phyloP scores from a whole-genome alignment of 2,329 filamentous ascomycete genomes.

The Alternaria metachromatica region DNA sequence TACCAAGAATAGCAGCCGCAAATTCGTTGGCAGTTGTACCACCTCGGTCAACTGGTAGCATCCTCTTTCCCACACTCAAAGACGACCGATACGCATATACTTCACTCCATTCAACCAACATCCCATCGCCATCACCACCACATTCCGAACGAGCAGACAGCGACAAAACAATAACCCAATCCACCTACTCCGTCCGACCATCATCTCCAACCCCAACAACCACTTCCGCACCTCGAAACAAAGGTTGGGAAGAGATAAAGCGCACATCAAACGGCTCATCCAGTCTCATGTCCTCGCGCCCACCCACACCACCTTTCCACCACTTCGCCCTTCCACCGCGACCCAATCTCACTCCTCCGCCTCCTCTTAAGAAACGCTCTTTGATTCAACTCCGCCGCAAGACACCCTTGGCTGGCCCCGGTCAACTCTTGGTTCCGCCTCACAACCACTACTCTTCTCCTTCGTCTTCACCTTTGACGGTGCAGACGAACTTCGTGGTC shows the following conservation, averaged over 20 bases:
- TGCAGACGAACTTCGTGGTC: slow-evolving; percentile 25
- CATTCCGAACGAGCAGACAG: not conserved
- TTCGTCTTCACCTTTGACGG: slow-evolving; percentile 18
- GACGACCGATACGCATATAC: not conserved
- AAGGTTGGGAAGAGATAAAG: slow-evolving; percentile 43
- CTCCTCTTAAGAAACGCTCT: slow-evolving; percentile 24
- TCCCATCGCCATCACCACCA: not conserved
- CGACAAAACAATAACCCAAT: not conserved
- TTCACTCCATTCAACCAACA: not conserved
- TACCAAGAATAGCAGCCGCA: not conserved
- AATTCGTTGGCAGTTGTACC: not conserved
- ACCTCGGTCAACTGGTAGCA: slow-evolving; percentile 4
- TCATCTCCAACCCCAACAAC: not conserved
- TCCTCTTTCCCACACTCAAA: slow-evolving; percentile 1
- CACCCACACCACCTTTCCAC: slow-evolving; percentile 9
- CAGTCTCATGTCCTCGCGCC: not conserved
- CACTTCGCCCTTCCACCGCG: slow-evolving; percentile 5
- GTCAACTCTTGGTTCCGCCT: slow-evolving; percentile 19
- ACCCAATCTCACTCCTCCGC: slow-evolving; percentile 8
- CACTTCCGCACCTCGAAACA: slow-evolving; percentile 10
- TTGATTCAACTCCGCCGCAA: slow-evolving; percentile 19
- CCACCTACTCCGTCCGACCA: not conserved
- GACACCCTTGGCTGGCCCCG: slow-evolving; percentile 26
- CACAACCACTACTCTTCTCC: slow-evolving; percentile 18
- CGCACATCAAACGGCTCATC: slow-evolving; percentile 13